phyloP scores from a whole-genome alignment of 345 rosid genomes.

The Salix suchowensis region DNA sequence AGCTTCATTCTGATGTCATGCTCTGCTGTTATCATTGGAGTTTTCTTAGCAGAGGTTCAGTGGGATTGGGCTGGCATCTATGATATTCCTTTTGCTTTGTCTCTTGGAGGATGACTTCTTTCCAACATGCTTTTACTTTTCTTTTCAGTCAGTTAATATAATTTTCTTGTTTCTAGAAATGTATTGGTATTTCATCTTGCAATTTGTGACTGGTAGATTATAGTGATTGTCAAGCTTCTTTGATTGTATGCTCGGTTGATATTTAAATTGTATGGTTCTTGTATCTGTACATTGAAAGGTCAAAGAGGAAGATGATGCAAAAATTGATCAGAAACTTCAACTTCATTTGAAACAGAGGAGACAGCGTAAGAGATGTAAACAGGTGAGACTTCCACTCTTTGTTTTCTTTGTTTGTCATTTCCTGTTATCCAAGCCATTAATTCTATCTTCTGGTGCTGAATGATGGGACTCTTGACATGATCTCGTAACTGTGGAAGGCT shows the following conservation, averaged over 20 bases:
- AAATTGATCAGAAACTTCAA: slow-evolving; percentile 70
- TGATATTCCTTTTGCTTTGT: not conserved
- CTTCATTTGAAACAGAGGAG: slow-evolving; percentile 69
- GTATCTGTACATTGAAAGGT: slow-evolving; percentile 47
- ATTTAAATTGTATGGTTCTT: not conserved
- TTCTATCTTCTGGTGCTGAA: not conserved
- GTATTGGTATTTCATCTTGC: not conserved
- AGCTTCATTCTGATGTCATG: not conserved
- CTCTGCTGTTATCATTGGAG: not conserved
- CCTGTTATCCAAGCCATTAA: not conserved
- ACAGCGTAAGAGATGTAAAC: slow-evolving; percentile 46
- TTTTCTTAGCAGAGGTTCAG: not conserved
- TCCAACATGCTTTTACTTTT: not conserved
- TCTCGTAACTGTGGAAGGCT: not conserved
- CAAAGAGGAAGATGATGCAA: slow-evolving; percentile 94
- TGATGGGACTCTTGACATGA: not conserved
- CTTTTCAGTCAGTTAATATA: not conserved
- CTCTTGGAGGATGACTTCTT: not conserved
- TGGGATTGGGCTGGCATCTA: not conserved
- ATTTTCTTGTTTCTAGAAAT: not conserved
- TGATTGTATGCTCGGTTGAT: not conserved
- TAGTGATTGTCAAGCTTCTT: slow-evolving; percentile 11
- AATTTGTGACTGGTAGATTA: not conserved
- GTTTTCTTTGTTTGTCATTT: not conserved
- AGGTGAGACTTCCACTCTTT: slow-evolving; percentile 41